These are phyloP conservation scores for Populus ilicifolia DNA, from an alignment of 345 rosid species.

Conservation along the genomic window DNA sequence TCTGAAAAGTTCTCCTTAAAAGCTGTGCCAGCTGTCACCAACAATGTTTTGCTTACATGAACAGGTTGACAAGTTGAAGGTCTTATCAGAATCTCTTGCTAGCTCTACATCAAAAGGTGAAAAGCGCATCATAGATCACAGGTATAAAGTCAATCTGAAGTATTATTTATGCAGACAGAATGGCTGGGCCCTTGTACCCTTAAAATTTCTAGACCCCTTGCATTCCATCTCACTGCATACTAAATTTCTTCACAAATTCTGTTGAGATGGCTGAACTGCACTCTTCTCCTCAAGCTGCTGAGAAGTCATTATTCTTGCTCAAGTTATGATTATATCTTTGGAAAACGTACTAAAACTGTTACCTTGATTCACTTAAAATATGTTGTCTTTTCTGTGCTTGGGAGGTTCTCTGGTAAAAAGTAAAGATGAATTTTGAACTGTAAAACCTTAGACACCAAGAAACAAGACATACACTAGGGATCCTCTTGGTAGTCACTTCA, in stretches of 20 bases:
- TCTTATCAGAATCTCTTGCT: conserved; percentile 81
- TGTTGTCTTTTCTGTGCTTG: not conserved
- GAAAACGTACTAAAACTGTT: not conserved
- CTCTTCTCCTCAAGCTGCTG: not conserved
- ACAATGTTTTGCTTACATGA: conserved; percentile 15
- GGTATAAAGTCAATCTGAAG: conserved; percentile 38
- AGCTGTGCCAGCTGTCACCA: not conserved
- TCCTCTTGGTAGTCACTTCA: not conserved
- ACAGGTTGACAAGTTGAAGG: conserved; percentile 90
- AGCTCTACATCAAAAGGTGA: conserved; percentile 76
- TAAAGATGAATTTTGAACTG: not conserved
- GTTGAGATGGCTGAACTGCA: not conserved
- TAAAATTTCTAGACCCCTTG: not conserved
- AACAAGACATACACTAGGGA: not conserved
- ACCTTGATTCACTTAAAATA: not conserved
- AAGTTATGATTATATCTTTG: not conserved
- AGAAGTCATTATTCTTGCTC: not conserved
- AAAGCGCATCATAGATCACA: conserved; percentile 78
- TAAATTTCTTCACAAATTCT: not conserved
- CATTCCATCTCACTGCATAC: not conserved
- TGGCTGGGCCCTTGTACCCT: not conserved
- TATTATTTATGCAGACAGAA: not conserved
- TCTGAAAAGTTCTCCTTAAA: not conserved
- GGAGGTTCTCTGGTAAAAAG: not conserved
- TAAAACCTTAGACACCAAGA: not conserved